A percentile compares a stretch with the other conserved stretches of the same genome.
These are phyloP conservation scores for Globisporangium cystogenes DNA, from an alignment of 352 stramenopile genomes.

Conservation along the genomic window DNA sequence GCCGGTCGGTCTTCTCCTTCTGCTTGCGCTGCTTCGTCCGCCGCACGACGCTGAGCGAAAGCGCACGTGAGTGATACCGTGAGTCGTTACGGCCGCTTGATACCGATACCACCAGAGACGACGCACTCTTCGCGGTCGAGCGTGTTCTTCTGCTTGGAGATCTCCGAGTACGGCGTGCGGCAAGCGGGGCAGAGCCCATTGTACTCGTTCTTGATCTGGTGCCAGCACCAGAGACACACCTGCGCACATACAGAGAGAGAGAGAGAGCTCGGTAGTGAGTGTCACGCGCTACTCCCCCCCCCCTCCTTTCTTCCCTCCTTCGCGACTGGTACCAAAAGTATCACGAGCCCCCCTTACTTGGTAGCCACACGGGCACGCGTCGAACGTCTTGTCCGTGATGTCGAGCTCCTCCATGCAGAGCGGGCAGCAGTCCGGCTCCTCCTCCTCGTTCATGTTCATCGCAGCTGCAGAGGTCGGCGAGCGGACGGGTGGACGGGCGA, in stretches of 20 bases:
- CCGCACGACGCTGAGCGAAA: slow-evolving; percentile 45
- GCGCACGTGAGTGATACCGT: neutral
- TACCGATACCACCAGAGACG: too few relatives aligned
- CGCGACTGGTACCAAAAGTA: neutral
- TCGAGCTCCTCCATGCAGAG: slow-evolving; percentile 99
- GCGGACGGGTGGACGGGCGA: too few relatives aligned
- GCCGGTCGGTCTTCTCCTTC: slow-evolving; percentile 81
- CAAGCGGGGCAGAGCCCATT: slow-evolving; percentile 97
- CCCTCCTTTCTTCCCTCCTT: neutral
- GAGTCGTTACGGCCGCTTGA: too few relatives aligned
- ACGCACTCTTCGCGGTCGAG: slow-evolving; percentile 94
- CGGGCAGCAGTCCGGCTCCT: slow-evolving; percentile 92
- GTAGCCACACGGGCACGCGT: slow-evolving; percentile 98
- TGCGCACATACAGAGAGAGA: too few relatives aligned
- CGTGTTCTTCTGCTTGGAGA: slow-evolving; percentile 86
- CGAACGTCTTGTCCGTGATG: slow-evolving; percentile 97
- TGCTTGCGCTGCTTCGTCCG: slow-evolving; percentile 80
- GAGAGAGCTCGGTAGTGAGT: too few relatives aligned
- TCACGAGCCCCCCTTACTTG: slow-evolving; percentile 60
- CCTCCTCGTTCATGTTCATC: slow-evolving; percentile 74
- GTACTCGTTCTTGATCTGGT: slow-evolving; percentile 98
- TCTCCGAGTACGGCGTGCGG: slow-evolving; percentile 94
- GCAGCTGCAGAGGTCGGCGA: neutral
- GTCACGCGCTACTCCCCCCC: too few relatives aligned
- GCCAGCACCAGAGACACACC: slow-evolving; percentile 99